Base-by-base conservation (phyloP, 139 green algal species). In the Tetraselmis striata region DNA sequence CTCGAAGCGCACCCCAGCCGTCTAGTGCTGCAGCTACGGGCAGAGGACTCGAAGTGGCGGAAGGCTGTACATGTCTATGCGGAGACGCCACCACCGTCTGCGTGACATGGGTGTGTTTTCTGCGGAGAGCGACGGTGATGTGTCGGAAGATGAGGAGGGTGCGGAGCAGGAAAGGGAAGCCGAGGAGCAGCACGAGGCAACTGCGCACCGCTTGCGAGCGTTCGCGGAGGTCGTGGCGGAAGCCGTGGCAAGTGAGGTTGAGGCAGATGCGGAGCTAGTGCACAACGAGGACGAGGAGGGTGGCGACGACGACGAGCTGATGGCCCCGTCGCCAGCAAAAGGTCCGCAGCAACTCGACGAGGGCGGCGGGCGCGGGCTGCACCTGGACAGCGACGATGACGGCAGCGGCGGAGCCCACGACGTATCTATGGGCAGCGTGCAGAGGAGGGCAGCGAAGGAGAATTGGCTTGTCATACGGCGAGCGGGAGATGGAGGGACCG, bases 31-130 rank as follows among this genome's bases (percentile, higher is more conserved):
- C 45, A 67, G 45, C 45, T 67, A 67, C 11, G 45, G 45, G 45
- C 45, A 67, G 45, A 67, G 45, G 45, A 67, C 45, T 67, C 45
- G 45, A 67, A 67, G 45, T 67, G 45, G 45, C 45, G 45, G 11
- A 67, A 67, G n/a, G 45, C 45, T 67, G 45, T 67, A 67, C 45
- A 67, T 67, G 45, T 67, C 45, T 67, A 67, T 67, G 45, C 45
- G 45, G 45, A 67, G 45, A 67, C 45, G 45, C 45, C 45, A 67
- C 45, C 45, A 67, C 45, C 45, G 45, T 5, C 45, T 67, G 45
- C 45, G 45, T 67, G 45, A 67, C 45, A 67, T 67, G 45, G 45
- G 45, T 67, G 45, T 67, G 45, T 67, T 67, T 67, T 67, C 45
- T 67, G 45, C 45, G 45, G 45, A 67, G 45, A 67, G 45, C 45